Percentiles rank a stretch among this genome's conserved stretches.
These are phyloP conservation scores for Pythium folliculosum DNA, from an alignment of 352 stramenopile species.

Conservation along the genomic window DNA sequence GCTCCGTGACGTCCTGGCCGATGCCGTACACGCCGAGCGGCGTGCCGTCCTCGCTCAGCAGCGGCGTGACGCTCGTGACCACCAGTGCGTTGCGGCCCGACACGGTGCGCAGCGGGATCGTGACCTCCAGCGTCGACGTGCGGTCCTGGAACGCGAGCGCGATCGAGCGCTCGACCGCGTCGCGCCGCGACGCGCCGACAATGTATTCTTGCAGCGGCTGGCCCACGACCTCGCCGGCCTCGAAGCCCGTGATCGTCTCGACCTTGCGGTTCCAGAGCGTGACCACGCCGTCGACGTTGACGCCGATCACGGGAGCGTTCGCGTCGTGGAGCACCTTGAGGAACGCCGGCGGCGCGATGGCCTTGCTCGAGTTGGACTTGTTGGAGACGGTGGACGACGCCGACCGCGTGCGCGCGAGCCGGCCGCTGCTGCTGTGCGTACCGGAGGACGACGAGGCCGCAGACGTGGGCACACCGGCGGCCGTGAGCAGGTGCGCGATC, in stretches of 20 bases:
- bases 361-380: slow-evolving; percentile 22
- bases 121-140: slow-evolving; percentile 29
- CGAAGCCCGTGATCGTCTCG: slow-evolving; percentile 59
- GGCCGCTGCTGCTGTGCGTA: neutral
- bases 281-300: slow-evolving; percentile 50
- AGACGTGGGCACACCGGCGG: neutral
- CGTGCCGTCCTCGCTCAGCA: slow-evolving; percentile 40
- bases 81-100: slow-evolving; percentile 48
- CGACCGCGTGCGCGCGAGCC: slow-evolving; percentile 21
- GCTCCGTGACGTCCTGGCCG: slow-evolving; percentile 58
- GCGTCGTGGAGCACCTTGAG: slow-evolving; percentile 58
- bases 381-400: slow-evolving; percentile 21
- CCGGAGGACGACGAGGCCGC: slow-evolving; percentile 5
- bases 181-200: slow-evolving; percentile 28
- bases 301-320: slow-evolving; percentile 64
- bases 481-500: slow-evolving; percentile 5
- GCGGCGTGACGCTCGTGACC: slow-evolving; percentile 54
- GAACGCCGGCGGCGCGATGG: slow-evolving; percentile 22
- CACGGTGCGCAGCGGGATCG: slow-evolving; percentile 45
- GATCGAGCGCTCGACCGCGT: slow-evolving; percentile 36
- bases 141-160: slow-evolving; percentile 40
- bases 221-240: slow-evolving; percentile 40
- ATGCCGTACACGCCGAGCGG: slow-evolving; percentile 63
- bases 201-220: slow-evolving; percentile 48
- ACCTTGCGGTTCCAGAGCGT: slow-evolving; percentile 70